Percentiles rank a stretch among this genome's conserved stretches.
Evolutionary conservation across 306 rosid genomes (phyloP).

Genomic region (Dryas octopetala): DNA sequence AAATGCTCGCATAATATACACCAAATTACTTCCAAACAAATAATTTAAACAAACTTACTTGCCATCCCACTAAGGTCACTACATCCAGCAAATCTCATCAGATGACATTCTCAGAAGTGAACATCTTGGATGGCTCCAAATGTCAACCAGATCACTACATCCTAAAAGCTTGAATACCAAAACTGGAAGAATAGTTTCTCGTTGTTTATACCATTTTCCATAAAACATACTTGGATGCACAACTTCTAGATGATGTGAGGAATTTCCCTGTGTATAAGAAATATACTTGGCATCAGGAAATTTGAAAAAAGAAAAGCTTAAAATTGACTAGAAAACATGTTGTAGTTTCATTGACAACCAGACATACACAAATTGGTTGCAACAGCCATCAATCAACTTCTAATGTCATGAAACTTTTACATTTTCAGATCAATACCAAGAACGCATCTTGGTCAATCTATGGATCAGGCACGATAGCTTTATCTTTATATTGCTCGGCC

Average conservation of each 20-base stretch:
- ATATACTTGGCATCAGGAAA: neutral
- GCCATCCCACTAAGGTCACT: neutral
- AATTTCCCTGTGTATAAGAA: neutral
- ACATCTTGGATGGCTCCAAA: neutral
- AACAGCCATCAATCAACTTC: constrained; percentile 6
- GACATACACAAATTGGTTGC: constrained; percentile 1
- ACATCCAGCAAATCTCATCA: neutral
- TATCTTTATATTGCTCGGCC: constrained; percentile 39
- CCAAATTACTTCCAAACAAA: neutral
- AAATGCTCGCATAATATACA: too few relatives aligned
- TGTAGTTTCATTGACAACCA: neutral
- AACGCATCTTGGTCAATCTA: constrained; percentile 20
- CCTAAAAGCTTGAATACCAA: neutral
- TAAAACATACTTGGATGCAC: neutral
- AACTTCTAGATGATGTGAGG: neutral
- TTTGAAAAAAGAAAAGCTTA: neutral
- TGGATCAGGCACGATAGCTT: constrained; percentile 31
- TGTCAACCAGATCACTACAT: neutral
- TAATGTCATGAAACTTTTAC: too few relatives aligned
- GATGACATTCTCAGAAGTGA: neutral
- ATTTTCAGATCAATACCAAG: constrained; percentile 24
- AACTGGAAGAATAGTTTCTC: neutral
- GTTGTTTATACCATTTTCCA: neutral
- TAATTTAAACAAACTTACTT: neutral
- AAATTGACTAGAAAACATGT: neutral